These are phyloP conservation scores for Lactarius sp. DNA, from an alignment of 768 basidiomycete species.

Conservation along the genomic window DNA sequence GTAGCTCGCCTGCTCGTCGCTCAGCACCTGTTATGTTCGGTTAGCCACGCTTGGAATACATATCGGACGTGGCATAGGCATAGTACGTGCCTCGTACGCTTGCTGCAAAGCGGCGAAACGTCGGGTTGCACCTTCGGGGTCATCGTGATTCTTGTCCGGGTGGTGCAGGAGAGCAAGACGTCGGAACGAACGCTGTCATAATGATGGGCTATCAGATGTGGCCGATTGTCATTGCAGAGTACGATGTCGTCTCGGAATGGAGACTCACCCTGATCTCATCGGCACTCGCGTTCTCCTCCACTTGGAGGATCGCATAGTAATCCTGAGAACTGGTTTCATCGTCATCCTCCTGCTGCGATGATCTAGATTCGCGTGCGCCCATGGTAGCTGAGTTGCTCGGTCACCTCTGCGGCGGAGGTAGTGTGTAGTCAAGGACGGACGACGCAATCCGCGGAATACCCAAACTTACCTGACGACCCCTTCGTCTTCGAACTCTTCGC, in stretches of 20 bases:
- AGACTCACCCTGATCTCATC: slow-evolving; percentile 82
- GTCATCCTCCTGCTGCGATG: slow-evolving; percentile 33
- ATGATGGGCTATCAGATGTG: slow-evolving; percentile 16
- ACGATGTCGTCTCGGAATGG: neutral
- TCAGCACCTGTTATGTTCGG: slow-evolving; percentile 57
- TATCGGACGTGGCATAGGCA: neutral
- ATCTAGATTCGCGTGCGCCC: slow-evolving; percentile 66
- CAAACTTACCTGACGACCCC: no score
- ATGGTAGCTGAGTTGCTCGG: slow-evolving; percentile 35
- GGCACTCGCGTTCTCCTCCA: slow-evolving; percentile 74
- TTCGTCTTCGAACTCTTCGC: no score
- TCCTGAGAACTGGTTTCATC: slow-evolving; percentile 40
- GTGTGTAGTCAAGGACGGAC: neutral
- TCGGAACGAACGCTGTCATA: slow-evolving; percentile 68
- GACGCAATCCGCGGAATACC: neutral
- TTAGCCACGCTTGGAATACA: neutral
- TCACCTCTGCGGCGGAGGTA: neutral
- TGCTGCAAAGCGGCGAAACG: slow-evolving; percentile 87
- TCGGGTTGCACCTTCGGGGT: slow-evolving; percentile 80
- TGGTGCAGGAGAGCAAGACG: slow-evolving; percentile 80
- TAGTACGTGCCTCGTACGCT: slow-evolving; percentile 81
- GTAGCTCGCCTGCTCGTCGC: slow-evolving; percentile 82
- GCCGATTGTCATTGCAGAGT: slow-evolving; percentile 1
- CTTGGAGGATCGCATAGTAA: slow-evolving; percentile 78
- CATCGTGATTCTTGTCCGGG: slow-evolving; percentile 82